Conservation (phyloP, 208 protist species). For the Trypanosoma boissoni region DNA sequence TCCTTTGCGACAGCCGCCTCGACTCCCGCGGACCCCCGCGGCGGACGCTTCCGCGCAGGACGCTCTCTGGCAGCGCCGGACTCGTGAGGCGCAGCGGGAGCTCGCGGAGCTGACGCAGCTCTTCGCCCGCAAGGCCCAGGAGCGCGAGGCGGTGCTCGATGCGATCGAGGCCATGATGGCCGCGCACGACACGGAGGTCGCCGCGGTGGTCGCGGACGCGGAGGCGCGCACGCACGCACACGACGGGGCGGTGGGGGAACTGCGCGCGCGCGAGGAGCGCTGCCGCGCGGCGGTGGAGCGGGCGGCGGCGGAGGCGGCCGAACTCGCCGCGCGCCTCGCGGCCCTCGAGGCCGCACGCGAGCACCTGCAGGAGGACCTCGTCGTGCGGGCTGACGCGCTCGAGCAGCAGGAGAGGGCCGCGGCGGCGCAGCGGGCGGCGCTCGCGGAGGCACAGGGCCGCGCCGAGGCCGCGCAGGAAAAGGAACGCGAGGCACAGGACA, state of each 20-base stretch:
- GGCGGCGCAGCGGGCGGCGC: constrained; percentile 9
- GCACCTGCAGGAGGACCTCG: constrained; percentile 48
- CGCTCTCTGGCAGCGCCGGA: background rate
- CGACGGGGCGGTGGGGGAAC: constrained; percentile 3
- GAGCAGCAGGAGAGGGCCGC: constrained; percentile 29
- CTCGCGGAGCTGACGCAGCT: constrained; percentile 19
- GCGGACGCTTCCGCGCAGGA: background rate
- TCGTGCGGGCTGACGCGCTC: constrained; percentile 44
- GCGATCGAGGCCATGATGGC: constrained; percentile 40
- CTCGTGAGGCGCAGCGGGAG: background rate
- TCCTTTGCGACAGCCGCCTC: too few species aligned
- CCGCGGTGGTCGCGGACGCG: constrained; percentile 27
- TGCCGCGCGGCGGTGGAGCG: constrained; percentile 34
- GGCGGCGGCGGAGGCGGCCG: constrained; percentile 29
- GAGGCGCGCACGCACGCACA: constrained; percentile 12
- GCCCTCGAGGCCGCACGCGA: constrained; percentile 32
- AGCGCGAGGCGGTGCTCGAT: constrained; percentile 29
- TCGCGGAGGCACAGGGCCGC: constrained; percentile 13
- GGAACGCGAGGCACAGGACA: constrained; percentile 54
- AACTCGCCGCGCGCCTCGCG: constrained; percentile 19
- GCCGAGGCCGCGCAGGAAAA: constrained; percentile 41
- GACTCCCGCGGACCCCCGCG: too few species aligned
- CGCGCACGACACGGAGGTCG: constrained; percentile 26
- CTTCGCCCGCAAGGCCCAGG: constrained; percentile 12
- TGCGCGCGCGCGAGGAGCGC: constrained; percentile 33